phyloP scores from a whole-genome alignment of 805 yeast genomes.

The Wickerhamiella hasegawae region DNA sequence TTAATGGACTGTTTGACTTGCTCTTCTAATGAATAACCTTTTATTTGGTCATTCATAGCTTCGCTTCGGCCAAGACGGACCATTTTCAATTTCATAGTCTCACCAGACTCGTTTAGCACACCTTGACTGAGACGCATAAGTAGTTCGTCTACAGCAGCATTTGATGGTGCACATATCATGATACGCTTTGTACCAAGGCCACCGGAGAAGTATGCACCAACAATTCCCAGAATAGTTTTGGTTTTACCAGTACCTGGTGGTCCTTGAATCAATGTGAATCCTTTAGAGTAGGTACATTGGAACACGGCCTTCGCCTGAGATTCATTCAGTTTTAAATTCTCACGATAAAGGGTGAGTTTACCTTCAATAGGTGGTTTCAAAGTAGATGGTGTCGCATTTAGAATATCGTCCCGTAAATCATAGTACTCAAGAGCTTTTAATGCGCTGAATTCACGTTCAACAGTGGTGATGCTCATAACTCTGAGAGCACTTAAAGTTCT shows the following conservation, averaged over 20 bases:
- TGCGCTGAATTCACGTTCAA: slow-evolving; percentile 84
- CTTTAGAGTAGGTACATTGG: slow-evolving; percentile 48
- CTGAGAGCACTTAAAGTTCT: slow-evolving; percentile 49
- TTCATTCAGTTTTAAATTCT: slow-evolving; percentile 46
- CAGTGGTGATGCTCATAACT: slow-evolving; percentile 75
- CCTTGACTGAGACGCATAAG: slow-evolving; percentile 70
- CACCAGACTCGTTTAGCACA: slow-evolving; percentile 31
- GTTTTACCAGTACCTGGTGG: slow-evolving; percentile 99
- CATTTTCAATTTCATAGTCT: slow-evolving; percentile 39
- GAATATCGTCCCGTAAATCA: slow-evolving; percentile 51
- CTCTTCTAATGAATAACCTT: slow-evolving; percentile 73
- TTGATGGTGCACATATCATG: slow-evolving; percentile 91
- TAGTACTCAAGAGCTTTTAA: slow-evolving; percentile 69
- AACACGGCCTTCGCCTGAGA: slow-evolving; percentile 88
- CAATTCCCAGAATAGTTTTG: slow-evolving; percentile 82
- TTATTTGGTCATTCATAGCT: slow-evolving; percentile 67
- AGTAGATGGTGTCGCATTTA: slow-evolving; percentile 45
- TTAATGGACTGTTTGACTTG: slow-evolving; percentile 37
- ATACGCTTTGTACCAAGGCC: slow-evolving; percentile 32
- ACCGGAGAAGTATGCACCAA: slow-evolving; percentile 45
- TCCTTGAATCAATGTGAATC: slow-evolving; percentile 82
- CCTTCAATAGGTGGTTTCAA: slow-evolving; percentile 23
- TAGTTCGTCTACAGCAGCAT: slow-evolving; percentile 96
- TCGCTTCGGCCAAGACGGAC: slow-evolving; percentile 86
- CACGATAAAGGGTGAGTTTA: slow-evolving; percentile 27